Percentiles rank a stretch among this genome's conserved stretches.
phyloP scores from a whole-genome alignment of 768 basidiomycete species.

The Tulasnella calospora region DNA sequence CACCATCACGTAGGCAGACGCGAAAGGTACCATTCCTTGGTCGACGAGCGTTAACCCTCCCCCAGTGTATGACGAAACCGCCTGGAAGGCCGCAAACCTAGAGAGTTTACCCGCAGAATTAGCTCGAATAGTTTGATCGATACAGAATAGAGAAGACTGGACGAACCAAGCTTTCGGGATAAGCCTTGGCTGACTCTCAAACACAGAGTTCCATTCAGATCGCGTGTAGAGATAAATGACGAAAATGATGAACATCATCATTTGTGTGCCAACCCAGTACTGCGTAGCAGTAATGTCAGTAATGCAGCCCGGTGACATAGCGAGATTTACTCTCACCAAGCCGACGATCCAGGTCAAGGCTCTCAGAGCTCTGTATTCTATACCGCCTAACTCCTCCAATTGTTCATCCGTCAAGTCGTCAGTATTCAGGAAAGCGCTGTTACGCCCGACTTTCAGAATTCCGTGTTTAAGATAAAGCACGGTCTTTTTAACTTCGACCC shows the following conservation, averaged over 20 bases:
- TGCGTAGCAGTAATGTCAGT: constrained; percentile 34
- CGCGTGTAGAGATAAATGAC: constrained; percentile 69
- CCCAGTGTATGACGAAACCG: constrained; percentile 82
- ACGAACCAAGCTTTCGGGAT: not conserved
- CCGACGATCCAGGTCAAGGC: constrained; percentile 77
- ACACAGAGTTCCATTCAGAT: constrained; percentile 58
- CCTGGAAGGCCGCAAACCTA: constrained; percentile 84
- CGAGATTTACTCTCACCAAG: constrained; percentile 47
- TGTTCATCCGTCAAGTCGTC: constrained; percentile 63
- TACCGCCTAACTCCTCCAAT: constrained; percentile 85
- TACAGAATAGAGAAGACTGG: not conserved
- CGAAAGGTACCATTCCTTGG: constrained; percentile 34
- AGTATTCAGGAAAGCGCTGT: constrained; percentile 36
- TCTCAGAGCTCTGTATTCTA: constrained; percentile 83
- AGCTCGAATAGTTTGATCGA: not conserved
- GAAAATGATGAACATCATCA: constrained; percentile 67
- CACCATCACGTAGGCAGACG: not conserved
- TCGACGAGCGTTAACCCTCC: constrained; percentile 85
- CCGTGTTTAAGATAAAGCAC: constrained; percentile 2
- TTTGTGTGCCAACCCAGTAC: constrained; percentile 77
- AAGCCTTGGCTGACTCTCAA: constrained; percentile 60
- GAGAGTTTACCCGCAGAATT: not conserved
- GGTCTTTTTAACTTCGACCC: not conserved
- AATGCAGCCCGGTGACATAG: not conserved
- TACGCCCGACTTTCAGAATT: constrained; percentile 28